Conservation (phyloP, 805 yeast genomes). For the Metschnikowia proteae region DNA sequence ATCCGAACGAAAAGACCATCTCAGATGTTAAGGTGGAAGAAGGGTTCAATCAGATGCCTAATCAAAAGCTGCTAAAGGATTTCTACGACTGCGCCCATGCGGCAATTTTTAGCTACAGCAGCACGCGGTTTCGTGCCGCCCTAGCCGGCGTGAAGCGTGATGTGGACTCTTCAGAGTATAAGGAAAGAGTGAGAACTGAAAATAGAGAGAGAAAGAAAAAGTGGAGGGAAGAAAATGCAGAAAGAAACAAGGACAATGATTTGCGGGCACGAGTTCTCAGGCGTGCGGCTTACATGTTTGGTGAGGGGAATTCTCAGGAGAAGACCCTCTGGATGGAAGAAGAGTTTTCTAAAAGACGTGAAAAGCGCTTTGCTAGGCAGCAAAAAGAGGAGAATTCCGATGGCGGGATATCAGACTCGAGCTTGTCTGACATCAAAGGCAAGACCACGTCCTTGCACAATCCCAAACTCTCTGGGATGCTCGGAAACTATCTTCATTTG, state of each 20-base stretch:
- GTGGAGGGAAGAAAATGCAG: constrained; percentile 79
- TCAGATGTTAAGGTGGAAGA: constrained; percentile 8
- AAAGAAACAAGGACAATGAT: constrained; percentile 85
- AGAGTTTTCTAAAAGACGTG: constrained; percentile 66
- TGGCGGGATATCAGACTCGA: background rate
- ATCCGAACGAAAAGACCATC: background rate
- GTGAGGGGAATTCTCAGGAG: constrained; percentile 51
- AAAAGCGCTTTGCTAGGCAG: constrained; percentile 51
- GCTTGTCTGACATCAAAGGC: background rate
- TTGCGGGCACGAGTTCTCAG: constrained; percentile 71
- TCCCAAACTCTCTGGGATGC: constrained; percentile 22
- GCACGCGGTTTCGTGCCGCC: constrained; percentile 18
- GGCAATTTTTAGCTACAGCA: constrained; percentile 24
- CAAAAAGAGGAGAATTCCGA: constrained; percentile 24
- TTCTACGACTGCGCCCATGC: constrained; percentile 20
- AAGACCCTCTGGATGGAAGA: constrained; percentile 66
- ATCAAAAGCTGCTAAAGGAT: background rate
- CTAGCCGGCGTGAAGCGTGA: constrained; percentile 24
- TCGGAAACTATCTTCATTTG: constrained; percentile 36
- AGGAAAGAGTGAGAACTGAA: constrained; percentile 58
- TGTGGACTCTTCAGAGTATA: constrained; percentile 35
- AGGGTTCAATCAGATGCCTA: background rate
- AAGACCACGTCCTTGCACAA: constrained; percentile 19
- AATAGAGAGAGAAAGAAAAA: constrained; percentile 75
- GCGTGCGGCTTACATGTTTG: constrained; percentile 66